Evolutionary conservation across 1,284 basidiomycete genomes (phyloP).

Genomic region (Moesziomyces sp.): DNA sequence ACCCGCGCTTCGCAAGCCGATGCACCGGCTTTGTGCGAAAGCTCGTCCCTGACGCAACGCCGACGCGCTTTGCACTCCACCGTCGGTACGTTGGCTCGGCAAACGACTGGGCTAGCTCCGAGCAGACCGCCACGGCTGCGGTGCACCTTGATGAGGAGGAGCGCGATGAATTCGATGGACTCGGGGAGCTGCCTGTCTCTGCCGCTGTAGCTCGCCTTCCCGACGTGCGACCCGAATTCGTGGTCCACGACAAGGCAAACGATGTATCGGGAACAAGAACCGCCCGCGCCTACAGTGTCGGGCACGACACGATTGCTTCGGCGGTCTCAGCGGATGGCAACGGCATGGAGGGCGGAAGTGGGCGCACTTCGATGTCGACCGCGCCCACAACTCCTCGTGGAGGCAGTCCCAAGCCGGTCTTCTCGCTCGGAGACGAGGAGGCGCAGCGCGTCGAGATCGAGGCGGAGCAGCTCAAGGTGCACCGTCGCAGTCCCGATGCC

Average conservation of each 20-base stretch:
- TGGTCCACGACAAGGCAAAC: background rate
- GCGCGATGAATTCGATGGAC: constrained; percentile 65
- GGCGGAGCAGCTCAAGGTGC: constrained; percentile 20
- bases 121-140: background rate
- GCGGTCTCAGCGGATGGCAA: background rate
- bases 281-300: constrained; percentile 13
- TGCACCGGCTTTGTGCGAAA: constrained; percentile 70
- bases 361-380: constrained; percentile 21
- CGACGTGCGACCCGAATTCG: constrained; percentile 13
- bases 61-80: constrained; percentile 68
- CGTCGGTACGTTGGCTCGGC: constrained; percentile 28
- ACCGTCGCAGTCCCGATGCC: background rate
- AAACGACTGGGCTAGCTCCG: constrained; percentile 4
- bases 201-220: constrained; percentile 41
- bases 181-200: constrained; percentile 54
- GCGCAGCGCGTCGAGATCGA: constrained; percentile 38
- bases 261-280: background rate
- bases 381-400: constrained; percentile 30
- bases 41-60: constrained; percentile 67
- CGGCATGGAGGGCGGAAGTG: constrained; percentile 1
- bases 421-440: constrained; percentile 42
- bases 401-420: constrained; percentile 12
- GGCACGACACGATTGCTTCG: constrained; percentile 19
- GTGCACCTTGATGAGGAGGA: constrained; percentile 67
- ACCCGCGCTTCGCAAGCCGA: constrained; percentile 69